Conservation (phyloP, 2,329 filamentous ascomycete species). For the Neofusicoccum laricinum region DNA sequence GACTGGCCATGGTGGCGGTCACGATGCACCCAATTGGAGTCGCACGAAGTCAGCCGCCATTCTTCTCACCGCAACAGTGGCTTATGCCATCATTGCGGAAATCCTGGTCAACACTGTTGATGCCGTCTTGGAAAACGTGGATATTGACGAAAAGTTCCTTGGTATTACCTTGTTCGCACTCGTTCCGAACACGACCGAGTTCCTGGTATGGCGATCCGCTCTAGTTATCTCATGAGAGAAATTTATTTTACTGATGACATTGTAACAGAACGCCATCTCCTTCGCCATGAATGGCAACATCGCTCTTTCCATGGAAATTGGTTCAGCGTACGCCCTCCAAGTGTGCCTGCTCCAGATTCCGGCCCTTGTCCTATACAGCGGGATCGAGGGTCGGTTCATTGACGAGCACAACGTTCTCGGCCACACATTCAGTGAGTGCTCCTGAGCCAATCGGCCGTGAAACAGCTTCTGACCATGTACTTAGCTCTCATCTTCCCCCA, state of each 20-base stretch:
- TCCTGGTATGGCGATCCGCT: constrained; percentile 62
- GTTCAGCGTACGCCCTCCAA: constrained; percentile 92
- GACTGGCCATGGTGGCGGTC: constrained; percentile 59
- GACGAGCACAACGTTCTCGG: constrained; percentile 52
- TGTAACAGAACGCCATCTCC: constrained; percentile 81
- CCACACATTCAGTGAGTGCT: constrained; percentile 64
- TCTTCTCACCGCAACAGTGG: constrained; percentile 79
- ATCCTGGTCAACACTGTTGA: constrained; percentile 97
- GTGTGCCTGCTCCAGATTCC: constrained; percentile 94
- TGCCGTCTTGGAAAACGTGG: constrained; percentile 84
- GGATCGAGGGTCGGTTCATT: constrained; percentile 62
- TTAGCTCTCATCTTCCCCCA: constrained; percentile 86
- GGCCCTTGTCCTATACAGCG: constrained; percentile 86
- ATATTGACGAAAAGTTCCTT: constrained; percentile 95
- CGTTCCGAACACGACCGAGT: constrained; percentile 97
- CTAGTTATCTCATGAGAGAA: not conserved
- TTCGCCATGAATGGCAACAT: constrained; percentile 99
- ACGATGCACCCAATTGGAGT: constrained; percentile 99
- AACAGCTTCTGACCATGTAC: not conserved
- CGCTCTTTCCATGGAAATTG: constrained; percentile 97
- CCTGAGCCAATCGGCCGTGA: not conserved
- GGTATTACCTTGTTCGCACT: constrained; percentile 95
- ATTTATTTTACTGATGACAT: not conserved
- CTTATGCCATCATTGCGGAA: constrained; percentile 96
- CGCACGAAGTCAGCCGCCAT: constrained; percentile 87